Conservation (phyloP, 2,329 filamentous ascomycete genomes). For the Dactylellina sp. region DNA sequence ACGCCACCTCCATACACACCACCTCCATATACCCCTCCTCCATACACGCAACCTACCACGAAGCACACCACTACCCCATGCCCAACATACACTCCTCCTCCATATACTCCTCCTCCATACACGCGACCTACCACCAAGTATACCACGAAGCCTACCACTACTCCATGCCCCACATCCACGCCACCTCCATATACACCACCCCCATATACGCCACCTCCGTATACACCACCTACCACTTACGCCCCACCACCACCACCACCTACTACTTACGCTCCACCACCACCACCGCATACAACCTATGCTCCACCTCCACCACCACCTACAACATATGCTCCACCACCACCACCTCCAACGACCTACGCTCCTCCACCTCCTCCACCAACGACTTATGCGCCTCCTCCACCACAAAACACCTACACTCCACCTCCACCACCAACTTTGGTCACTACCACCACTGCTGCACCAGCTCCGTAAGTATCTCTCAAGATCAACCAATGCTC, state of each 20-base stretch:
- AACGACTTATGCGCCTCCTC: conserved; percentile 12
- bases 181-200: neutral
- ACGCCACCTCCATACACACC: conserved; percentile 14
- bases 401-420: conserved; percentile 15
- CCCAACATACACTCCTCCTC: neutral
- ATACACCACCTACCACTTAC: conserved; percentile 2
- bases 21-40: conserved; percentile 3
- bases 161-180: conserved; percentile 10
- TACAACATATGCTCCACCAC: conserved; percentile 6
- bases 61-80: conserved; percentile 1
- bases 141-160: too few species aligned
- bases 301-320: conserved; percentile 8
- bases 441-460: conserved; percentile 17
- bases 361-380: conserved; percentile 24
- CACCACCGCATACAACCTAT: neutral
- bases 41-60: neutral
- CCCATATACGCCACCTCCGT: neutral
- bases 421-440: conserved; percentile 8
- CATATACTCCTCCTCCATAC: conserved; percentile 3
- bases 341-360: conserved; percentile 1
- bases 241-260: neutral
- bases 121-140: conserved; percentile 1
- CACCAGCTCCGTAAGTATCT: conserved; percentile 51
- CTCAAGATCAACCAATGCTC: neutral
- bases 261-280: neutral